phyloP scores from a whole-genome alignment of 129 eudicot species.

The Helianthus annuus region HanXRQr2.0-SUNRISE NC_035436.2:173723787-173724286 shows the following conservation, averaged over 20 bases:
- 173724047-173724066: background rate
- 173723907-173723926: constrained; percentile 31
- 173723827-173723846: too few relatives aligned
- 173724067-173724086: background rate
- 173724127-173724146: constrained; percentile 11
- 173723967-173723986: constrained; percentile 22
- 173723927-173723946: constrained; percentile 38
- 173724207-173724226: constrained; percentile 80
- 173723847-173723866: background rate
- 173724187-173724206: constrained; percentile 85
- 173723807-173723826: too few relatives aligned
- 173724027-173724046: too few relatives aligned
- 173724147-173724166: constrained; percentile 47
- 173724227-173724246: constrained; percentile 90
- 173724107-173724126: background rate
- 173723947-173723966: constrained; percentile 33
- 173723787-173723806: too few relatives aligned
- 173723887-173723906: constrained; percentile 21
- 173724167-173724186: constrained; percentile 61
- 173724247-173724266: constrained; percentile 52
- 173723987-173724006: background rate
- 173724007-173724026: constrained; percentile 15
- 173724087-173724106: background rate
- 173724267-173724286: background rate
- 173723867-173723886: constrained; percentile 23